phyloP scores from a whole-genome alignment of 2,329 filamentous ascomycete species.

The Rosellinia necatrix region DNA sequence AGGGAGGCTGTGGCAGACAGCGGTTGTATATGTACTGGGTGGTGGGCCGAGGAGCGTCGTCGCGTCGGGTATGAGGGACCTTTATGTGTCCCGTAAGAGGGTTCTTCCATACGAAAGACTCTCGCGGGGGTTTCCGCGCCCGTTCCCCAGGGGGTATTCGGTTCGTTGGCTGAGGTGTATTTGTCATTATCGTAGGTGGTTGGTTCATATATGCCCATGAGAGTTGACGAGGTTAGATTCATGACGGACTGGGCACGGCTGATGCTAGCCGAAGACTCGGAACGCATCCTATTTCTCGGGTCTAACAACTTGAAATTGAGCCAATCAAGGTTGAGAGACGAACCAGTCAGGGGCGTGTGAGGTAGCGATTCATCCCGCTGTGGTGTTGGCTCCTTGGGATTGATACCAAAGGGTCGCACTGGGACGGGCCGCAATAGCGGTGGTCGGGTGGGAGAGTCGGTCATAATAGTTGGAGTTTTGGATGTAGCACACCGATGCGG shows the following conservation, averaged over 20 bases:
- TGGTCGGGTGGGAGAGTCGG: constrained; percentile 47
- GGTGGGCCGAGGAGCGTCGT: constrained; percentile 43
- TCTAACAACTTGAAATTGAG: constrained; percentile 42
- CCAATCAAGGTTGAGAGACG: constrained; percentile 44
- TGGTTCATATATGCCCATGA: constrained; percentile 88
- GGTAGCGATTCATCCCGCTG: constrained; percentile 45
- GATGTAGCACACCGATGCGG: not conserved
- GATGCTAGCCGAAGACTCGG: constrained; percentile 48
- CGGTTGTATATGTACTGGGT: constrained; percentile 37
- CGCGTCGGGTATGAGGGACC: constrained; percentile 42
- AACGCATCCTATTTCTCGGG: constrained; percentile 28
- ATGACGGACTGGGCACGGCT: constrained; percentile 77
- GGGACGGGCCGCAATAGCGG: constrained; percentile 71
- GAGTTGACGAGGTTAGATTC: constrained; percentile 86
- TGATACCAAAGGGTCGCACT: constrained; percentile 70
- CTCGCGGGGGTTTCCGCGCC: constrained; percentile 71
- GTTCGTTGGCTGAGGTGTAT: constrained; percentile 47
- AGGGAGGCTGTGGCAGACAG: constrained; percentile 38
- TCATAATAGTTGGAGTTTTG: constrained; percentile 26
- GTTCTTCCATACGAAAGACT: constrained; percentile 44
- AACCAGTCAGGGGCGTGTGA: constrained; percentile 53
- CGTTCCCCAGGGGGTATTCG: constrained; percentile 76
- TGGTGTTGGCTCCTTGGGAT: constrained; percentile 52
- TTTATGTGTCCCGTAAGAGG: constrained; percentile 34
- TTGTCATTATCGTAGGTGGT: constrained; percentile 59